Evolutionary conservation across 2,329 filamentous ascomycete species (phyloP), one percentile per base, ranked within the genome.

Genomic region (Fusarium agapanthi): DNA sequence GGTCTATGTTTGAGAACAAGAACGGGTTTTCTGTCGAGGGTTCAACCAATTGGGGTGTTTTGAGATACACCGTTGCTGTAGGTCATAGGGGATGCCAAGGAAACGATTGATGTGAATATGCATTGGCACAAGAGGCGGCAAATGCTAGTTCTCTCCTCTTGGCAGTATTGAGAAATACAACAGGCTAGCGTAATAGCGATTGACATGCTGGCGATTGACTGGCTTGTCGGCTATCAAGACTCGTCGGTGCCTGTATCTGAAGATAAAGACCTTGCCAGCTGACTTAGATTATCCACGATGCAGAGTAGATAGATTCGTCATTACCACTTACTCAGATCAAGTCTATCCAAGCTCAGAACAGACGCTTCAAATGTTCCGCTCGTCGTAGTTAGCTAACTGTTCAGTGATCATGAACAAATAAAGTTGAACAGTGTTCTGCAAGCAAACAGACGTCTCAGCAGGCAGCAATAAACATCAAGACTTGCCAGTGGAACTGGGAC

Each of bases 401-500:
- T 34, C 8, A 22, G 7, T 15, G 2, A 40, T 4, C 22, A 10
- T 26, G 1, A 11, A 20, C 3, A 3, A 13, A 9, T 20, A 11
- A 0, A 11, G 5, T 11, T 15, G 13, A 28, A 28, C 5, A 0
- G 3, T 3, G 20, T 11, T n/a, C 10, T 12, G 5, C 2, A 1
- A 7, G 12, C 8, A 22, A 50, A 50, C 30, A 34, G 15, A 34
- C 12, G 7, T 24, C 3, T 18, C 4, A 20, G 16, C 8, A 50
- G 30, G 47, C 47, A 34, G 22, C 47, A 34, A 34, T 11, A 1
- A 1, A 14, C 4, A 50, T 5, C 4, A 4, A 34, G 12, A 2
- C 28, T 18, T 48, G 22, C 6, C 16, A 50, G 22, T 20, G 47
- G n/a, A 20, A 50, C 30, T 34, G 6, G 8, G 3, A 4, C 8